Evolutionary conservation across 805 yeast species (phyloP).

Genomic region (Cyberlindnera mississippiensis): DNA sequence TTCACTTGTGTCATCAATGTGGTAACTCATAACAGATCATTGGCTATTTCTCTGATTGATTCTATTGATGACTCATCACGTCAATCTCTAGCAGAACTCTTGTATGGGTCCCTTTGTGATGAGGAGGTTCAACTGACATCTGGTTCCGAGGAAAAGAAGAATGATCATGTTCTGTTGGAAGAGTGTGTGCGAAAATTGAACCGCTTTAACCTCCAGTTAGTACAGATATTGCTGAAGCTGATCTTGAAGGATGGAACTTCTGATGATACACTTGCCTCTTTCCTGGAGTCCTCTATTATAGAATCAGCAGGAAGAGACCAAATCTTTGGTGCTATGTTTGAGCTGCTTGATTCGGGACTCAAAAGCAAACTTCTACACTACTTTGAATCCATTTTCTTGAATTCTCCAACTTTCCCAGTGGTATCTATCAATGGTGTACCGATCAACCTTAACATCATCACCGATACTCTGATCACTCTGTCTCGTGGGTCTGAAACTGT

Average conservation of each 20-base stretch:
- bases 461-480: slow-evolving; percentile 19
- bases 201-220: slow-evolving; percentile 39
- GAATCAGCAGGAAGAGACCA: slow-evolving; percentile 4
- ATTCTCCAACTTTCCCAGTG: slow-evolving; percentile 38
- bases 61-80: slow-evolving; percentile 2
- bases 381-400: slow-evolving; percentile 39
- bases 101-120: slow-evolving; percentile 7
- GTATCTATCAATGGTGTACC: slow-evolving; percentile 13
- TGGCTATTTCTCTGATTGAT: slow-evolving; percentile 8
- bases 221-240: slow-evolving; percentile 37
- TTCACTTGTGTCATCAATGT: slow-evolving; percentile 16
- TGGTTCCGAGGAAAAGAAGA: background rate
- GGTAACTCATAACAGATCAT: slow-evolving; percentile 13
- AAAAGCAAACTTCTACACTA: slow-evolving; percentile 33
- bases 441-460: slow-evolving; percentile 13
- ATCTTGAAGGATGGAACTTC: slow-evolving; percentile 18
- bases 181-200: slow-evolving; percentile 28
- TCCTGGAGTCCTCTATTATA: slow-evolving; percentile 11
- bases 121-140: background rate
- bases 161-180: slow-evolving; percentile 5
- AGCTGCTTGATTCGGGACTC: slow-evolving; percentile 30
- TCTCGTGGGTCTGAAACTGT: slow-evolving; percentile 17
- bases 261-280: slow-evolving; percentile 10
- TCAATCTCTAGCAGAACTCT: background rate
- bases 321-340: slow-evolving; percentile 37